phyloP scores from a whole-genome alignment of 2,329 filamentous ascomycete genomes.

The Cryphonectria naterciae region DNA sequence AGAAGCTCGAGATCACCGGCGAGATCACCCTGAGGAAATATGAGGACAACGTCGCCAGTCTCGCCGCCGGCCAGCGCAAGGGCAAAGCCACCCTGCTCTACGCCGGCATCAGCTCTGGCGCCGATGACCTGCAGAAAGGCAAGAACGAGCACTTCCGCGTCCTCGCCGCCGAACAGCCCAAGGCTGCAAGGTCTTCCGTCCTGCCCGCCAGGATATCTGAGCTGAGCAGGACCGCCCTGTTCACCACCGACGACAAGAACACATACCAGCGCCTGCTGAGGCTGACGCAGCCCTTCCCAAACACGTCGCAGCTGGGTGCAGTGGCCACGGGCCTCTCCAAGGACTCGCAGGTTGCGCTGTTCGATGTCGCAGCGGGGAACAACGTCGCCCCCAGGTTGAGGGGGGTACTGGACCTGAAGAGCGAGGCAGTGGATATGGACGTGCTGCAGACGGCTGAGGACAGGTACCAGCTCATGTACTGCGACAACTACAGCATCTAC shows the following conservation, averaged over 20 bases:
- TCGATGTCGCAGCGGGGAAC: slow-evolving; percentile 64
- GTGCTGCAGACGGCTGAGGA: slow-evolving; percentile 64
- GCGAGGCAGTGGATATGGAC: slow-evolving; percentile 72
- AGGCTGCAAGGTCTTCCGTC: slow-evolving; percentile 37
- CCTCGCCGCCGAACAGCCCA: slow-evolving; percentile 60
- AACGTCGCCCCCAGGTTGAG: slow-evolving; percentile 55
- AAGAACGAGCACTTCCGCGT: slow-evolving; percentile 85
- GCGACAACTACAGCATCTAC: slow-evolving; percentile 75
- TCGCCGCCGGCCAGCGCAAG: slow-evolving; percentile 69
- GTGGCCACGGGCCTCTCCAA: slow-evolving; percentile 78
- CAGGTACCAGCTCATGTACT: slow-evolving; percentile 76
- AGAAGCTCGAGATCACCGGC: slow-evolving; percentile 65
- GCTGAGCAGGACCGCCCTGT: slow-evolving; percentile 56
- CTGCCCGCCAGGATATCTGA: slow-evolving; percentile 51
- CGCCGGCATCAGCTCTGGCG: slow-evolving; percentile 84
- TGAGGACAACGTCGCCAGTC: slow-evolving; percentile 87
- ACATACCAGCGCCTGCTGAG: slow-evolving; percentile 64
- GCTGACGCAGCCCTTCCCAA: slow-evolving; percentile 54
- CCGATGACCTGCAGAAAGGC: slow-evolving; percentile 70
- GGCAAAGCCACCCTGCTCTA: slow-evolving; percentile 62
- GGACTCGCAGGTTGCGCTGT: slow-evolving; percentile 78
- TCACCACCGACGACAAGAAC: slow-evolving; percentile 55
- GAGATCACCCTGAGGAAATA: slow-evolving; percentile 80
- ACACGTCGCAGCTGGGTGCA: slow-evolving; percentile 69
- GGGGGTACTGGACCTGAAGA: slow-evolving; percentile 54